Evolutionary conservation across 106 monocot genomes (phyloP), one percentile per base, ranked within the genome.

Genomic region (Apostasia shenzhenica): DNA sequence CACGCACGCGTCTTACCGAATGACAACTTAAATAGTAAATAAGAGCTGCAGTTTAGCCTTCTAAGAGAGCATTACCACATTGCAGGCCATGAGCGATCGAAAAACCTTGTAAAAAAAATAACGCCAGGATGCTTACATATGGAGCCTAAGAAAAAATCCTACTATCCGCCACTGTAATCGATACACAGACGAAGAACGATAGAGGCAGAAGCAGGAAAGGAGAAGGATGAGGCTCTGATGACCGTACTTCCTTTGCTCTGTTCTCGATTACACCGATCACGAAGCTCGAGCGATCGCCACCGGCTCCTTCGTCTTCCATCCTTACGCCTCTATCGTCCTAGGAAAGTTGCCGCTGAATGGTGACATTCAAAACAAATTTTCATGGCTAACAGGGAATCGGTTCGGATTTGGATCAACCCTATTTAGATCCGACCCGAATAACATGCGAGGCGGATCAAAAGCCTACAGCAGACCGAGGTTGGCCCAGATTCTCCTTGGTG

Each of bases 211-310:
- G 38, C 13, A 5, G n/a, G 57, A 12, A 61, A 63, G 50, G 10
- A 12, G 40, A 52, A 78, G 55, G 47, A 10, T n/a, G 56, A 48
- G 52, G 26, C 14, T 49, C n/a, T 40, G 50, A 75, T 43, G 45
- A 55, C 14, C 61, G 48, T 63, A 92, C 92, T 64, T 99, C 99
- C 62, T 99, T 92, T 10, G 93, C 99, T 80, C 90, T 71, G 77
- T 99, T 99, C 81, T 93, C 99, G 67, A 99, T 99, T 78, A 99
- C 64, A 39, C 87, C 93, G 48, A 87, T 71, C 37, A 88, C 81
- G 56, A 87, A 72, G 71, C 82, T 80, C 13, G 92, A 99, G 67
- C 81, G 62, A 66, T 92, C 92, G 0, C 78, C 81, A 12, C 69
- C 70, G n/a, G 73, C 86, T 8, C 81, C 89, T 45, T 73, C 87